Percentiles rank a stretch among this genome's conserved stretches.
Evolutionary conservation across 225 moss, liverwort and hornwort genomes (phyloP).

Genomic region (Sphagnum contortum): DNA sequence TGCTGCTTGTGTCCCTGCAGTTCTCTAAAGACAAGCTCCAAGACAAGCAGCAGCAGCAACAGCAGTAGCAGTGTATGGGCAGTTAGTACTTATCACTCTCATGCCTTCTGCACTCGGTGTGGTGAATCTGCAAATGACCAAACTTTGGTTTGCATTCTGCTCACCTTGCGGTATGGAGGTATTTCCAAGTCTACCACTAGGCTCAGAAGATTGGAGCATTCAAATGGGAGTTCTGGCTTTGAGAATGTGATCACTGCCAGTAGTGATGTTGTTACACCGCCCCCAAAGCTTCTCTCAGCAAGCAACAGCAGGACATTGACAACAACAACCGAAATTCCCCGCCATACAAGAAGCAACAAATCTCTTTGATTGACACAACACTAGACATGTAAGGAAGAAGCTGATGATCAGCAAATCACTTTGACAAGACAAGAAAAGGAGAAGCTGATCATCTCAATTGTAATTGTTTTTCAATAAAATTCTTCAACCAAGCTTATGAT

Average conservation of each 20-base stretch:
- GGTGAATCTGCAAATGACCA: constrained; percentile 45
- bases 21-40: too few relatives aligned
- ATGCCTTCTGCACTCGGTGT: constrained; percentile 57
- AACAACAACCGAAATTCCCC: background rate
- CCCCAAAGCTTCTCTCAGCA: background rate
- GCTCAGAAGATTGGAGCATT: background rate
- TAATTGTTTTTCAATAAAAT: too few relatives aligned
- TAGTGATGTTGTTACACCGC: too few relatives aligned
- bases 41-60: background rate
- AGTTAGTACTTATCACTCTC: constrained; percentile 61
- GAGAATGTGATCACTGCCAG: constrained; percentile 1
- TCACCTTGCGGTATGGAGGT: constrained; percentile 51
- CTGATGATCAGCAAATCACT: too few relatives aligned
- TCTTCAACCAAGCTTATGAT: too few relatives aligned
- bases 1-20: constrained; percentile 43
- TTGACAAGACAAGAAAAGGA: too few relatives aligned
- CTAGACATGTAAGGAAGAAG: too few relatives aligned
- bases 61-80: constrained; percentile 34
- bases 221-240: background rate
- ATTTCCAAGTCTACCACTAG: constrained; percentile 24
- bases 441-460: too few relatives aligned
- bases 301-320: background rate
- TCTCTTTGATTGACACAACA: background rate
- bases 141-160: constrained; percentile 42
- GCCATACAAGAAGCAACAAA: constrained; percentile 5